Conservation (phyloP, 257 asterid genomes). For the Osmanthus fragrans region DNA sequence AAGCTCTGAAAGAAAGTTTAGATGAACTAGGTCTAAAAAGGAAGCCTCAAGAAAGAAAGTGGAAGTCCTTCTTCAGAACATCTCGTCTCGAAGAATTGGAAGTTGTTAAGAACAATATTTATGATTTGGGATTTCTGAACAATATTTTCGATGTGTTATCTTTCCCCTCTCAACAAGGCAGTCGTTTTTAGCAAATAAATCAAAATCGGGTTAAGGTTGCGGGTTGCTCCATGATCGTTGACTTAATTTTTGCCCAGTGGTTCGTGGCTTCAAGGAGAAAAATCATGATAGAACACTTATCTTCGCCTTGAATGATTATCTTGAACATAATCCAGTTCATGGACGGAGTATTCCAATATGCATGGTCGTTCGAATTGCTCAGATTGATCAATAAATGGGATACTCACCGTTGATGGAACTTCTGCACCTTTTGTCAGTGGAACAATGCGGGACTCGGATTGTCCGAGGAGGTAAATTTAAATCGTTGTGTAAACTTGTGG, state of each 20-base stretch:
- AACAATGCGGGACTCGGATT: too few relatives aligned
- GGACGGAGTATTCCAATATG: background rate
- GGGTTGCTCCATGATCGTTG: slow-evolving; percentile 22
- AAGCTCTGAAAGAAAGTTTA: slow-evolving; percentile 77
- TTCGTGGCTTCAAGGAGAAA: slow-evolving; percentile 5
- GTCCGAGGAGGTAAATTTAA: too few relatives aligned
- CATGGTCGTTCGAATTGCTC: too few relatives aligned
- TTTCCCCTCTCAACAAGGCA: slow-evolving; percentile 74
- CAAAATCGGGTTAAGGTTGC: slow-evolving; percentile 55
- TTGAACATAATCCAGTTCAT: background rate
- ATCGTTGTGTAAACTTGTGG: too few relatives aligned
- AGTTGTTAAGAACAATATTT: slow-evolving; percentile 67
- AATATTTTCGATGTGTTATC: slow-evolving; percentile 55
- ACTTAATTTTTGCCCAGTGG: slow-evolving; percentile 19
- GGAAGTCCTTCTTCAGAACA: slow-evolving; percentile 70
- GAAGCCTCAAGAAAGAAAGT: slow-evolving; percentile 66
- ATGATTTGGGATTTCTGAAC: slow-evolving; percentile 61
- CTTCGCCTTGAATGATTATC: background rate
- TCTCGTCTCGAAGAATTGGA: slow-evolving; percentile 65
- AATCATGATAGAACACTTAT: slow-evolving; percentile 7
- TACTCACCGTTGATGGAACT: too few relatives aligned
- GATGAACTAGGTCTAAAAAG: slow-evolving; percentile 52
- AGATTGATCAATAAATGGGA: too few relatives aligned
- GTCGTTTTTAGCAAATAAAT: slow-evolving; percentile 49
- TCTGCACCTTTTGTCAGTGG: too few relatives aligned